Base-by-base conservation (phyloP, 23 red algal species). In the Gracilaria domingensis region DNA sequence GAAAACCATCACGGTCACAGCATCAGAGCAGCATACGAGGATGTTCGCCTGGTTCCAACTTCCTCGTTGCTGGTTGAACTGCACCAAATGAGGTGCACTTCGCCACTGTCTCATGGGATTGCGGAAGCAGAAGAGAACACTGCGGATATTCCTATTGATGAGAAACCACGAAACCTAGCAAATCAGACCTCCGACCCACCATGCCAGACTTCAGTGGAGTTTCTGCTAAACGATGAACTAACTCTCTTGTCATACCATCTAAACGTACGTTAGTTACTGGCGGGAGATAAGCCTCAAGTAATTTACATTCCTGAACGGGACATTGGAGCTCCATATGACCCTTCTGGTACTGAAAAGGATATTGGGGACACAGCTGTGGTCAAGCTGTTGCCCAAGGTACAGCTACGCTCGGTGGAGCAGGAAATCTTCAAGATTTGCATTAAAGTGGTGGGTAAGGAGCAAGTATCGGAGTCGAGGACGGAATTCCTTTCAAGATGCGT, bases 11-110 rank as follows among this genome's bases (percentile, higher is more conserved):
- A 53, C 14, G 85, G 55, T 47, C 42, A 35, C 14, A 39, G 16
- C 1, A 89, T 89, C 24, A 30, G 71, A 34, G 70, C 85, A 23
- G 69, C 85, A 14, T 89, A 89, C 37, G 85, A 89, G 29, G 58
- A 89, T 80, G 50, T 89, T 50, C 70, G 70, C 0, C 25, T 32
- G 24, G 85, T 71, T 14, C 85, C 85, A 36, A 53, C 45, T 16
- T 89, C 70, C 51, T 25, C 67, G 12, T 4, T 89, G 6, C 7
- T 59, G 14, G 20, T 40, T 17, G 70, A 89, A 30, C 71, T 89
- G 18, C 51, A 78, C 54, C 67, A 73, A 18, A 40, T 73, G 34
- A 35, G 28, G 2, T 12, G 1, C 16, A 12, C 11, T 73, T 2
- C 35, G 5, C 67, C 17, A 23, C 42, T 45, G 5, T 45, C 42